A percentile compares a stretch with the other conserved stretches of the same genome.
phyloP scores from a whole-genome alignment of 2,329 filamentous ascomycete species.

The Penicillium verrucosum region DNA sequence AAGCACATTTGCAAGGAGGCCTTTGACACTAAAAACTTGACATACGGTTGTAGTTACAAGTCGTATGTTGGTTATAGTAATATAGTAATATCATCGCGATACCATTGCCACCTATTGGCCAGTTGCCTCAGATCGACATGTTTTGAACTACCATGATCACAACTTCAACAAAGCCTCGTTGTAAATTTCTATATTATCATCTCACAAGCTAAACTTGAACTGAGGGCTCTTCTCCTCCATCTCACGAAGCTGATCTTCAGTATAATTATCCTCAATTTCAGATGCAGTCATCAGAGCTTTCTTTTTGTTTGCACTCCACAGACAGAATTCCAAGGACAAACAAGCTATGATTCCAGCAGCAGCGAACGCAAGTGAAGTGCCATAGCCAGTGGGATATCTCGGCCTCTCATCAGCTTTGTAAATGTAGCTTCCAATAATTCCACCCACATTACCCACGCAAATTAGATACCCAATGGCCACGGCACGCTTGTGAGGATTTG shows the following conservation, averaged over 20 bases:
- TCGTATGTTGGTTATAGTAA: not conserved
- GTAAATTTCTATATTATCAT: not conserved
- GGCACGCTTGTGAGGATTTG: conserved; percentile 40
- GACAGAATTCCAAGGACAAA: conserved; percentile 5
- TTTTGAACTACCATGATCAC: too few species aligned
- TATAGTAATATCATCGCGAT: not conserved
- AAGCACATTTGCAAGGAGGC: not conserved
- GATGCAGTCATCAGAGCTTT: not conserved
- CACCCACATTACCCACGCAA: conserved; percentile 41
- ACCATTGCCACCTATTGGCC: too few species aligned
- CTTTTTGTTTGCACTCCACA: conserved; percentile 8
- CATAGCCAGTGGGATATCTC: conserved; percentile 35
- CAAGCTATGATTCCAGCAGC: conserved; percentile 21
- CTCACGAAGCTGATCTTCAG: not conserved
- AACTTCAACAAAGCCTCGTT: too few species aligned
- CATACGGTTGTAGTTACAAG: not conserved
- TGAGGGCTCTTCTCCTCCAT: conserved; percentile 11
- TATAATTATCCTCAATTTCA: conserved; percentile 8
- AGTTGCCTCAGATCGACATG: too few species aligned
- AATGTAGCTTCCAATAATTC: conserved; percentile 37
- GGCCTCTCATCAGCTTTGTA: conserved; percentile 32
- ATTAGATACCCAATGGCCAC: conserved; percentile 45
- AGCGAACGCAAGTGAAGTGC: conserved; percentile 30
- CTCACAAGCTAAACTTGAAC: conserved; percentile 9
- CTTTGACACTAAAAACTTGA: not conserved